A percentile compares a stretch with the other conserved stretches of the same genome.
phyloP scores from a whole-genome alignment of 495 filamentous ascomycete genomes.

The Talaromyces stipitatus region DNA sequence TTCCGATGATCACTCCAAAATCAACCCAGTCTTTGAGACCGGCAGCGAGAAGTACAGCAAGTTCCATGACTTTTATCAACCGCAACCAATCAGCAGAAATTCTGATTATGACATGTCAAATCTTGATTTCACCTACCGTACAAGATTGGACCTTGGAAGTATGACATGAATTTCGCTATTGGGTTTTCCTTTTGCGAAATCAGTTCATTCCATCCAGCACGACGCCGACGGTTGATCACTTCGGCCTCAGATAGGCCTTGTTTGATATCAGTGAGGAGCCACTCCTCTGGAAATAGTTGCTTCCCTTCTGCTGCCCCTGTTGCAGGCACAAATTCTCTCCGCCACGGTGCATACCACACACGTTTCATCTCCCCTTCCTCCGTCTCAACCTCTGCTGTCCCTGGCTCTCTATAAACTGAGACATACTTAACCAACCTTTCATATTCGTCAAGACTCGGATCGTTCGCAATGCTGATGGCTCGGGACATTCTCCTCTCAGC shows the following conservation, averaged over 20 bases:
- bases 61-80: slow-evolving; percentile 58
- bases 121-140: slow-evolving; percentile 50
- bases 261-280: slow-evolving; percentile 63
- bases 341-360: slow-evolving; percentile 51
- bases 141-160: slow-evolving; percentile 73
- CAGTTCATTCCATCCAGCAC: slow-evolving; percentile 65
- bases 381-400: slow-evolving; percentile 15
- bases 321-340: slow-evolving; percentile 44
- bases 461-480: slow-evolving; percentile 13
- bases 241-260: slow-evolving; percentile 49
- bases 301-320: slow-evolving; percentile 21
- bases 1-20: slow-evolving; percentile 77
- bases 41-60: slow-evolving; percentile 67
- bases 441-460: slow-evolving; percentile 43
- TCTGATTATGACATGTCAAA: slow-evolving; percentile 15
- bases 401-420: slow-evolving; percentile 51
- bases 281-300: slow-evolving; percentile 55
- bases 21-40: slow-evolving; percentile 74
- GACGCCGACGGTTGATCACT: slow-evolving; percentile 50
- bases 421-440: slow-evolving; percentile 55
- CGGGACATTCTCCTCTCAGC: slow-evolving; percentile 18
- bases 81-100: not conserved
- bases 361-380: slow-evolving; percentile 27
- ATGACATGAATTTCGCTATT: slow-evolving; percentile 63
- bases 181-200: slow-evolving; percentile 66